Evolutionary conservation across 805 yeast species (phyloP).

Genomic region (Candida nitratophila): DNA sequence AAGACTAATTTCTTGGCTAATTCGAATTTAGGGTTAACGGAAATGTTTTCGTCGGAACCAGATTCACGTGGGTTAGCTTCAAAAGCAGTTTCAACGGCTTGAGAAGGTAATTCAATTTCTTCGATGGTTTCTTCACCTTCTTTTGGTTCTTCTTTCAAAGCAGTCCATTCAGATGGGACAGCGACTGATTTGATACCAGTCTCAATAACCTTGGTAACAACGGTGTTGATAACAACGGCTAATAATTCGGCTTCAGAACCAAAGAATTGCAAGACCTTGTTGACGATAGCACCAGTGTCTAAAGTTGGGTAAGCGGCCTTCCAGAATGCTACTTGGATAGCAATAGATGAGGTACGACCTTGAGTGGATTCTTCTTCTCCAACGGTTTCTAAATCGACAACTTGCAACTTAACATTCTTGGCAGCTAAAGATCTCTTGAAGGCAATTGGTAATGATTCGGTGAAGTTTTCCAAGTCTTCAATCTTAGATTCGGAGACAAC

Average conservation of each 20-base stretch:
- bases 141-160: slow-evolving; percentile 11
- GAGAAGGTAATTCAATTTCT: slow-evolving; percentile 34
- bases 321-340: slow-evolving; percentile 80
- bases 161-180: slow-evolving; percentile 23
- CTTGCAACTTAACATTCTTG: slow-evolving; percentile 44
- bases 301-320: slow-evolving; percentile 54
- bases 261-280: slow-evolving; percentile 72
- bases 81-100: slow-evolving; percentile 60
- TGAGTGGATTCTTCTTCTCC: slow-evolving; percentile 65
- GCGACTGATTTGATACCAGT: slow-evolving; percentile 35
- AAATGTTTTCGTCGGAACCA: slow-evolving; percentile 33
- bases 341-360: slow-evolving; percentile 70
- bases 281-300: slow-evolving; percentile 55
- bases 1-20: slow-evolving; percentile 69
- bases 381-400: slow-evolving; percentile 55
- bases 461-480: slow-evolving; percentile 36
- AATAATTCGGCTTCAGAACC: slow-evolving; percentile 78
- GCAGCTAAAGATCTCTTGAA: slow-evolving; percentile 46
- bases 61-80: slow-evolving; percentile 52
- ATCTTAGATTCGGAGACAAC: slow-evolving; percentile 33
- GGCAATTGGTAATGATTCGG: slow-evolving; percentile 42
- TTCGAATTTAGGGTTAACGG: slow-evolving; percentile 31
- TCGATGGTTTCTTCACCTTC: slow-evolving; percentile 7
- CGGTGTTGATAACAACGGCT: slow-evolving; percentile 61
- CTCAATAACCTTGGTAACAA: slow-evolving; percentile 51